Percentiles rank a stretch among this genome's conserved stretches.
These are phyloP conservation scores for Pseudocercospora crystallina DNA, from an alignment of 2,329 filamentous ascomycete genomes.

Conservation along the genomic window DNA sequence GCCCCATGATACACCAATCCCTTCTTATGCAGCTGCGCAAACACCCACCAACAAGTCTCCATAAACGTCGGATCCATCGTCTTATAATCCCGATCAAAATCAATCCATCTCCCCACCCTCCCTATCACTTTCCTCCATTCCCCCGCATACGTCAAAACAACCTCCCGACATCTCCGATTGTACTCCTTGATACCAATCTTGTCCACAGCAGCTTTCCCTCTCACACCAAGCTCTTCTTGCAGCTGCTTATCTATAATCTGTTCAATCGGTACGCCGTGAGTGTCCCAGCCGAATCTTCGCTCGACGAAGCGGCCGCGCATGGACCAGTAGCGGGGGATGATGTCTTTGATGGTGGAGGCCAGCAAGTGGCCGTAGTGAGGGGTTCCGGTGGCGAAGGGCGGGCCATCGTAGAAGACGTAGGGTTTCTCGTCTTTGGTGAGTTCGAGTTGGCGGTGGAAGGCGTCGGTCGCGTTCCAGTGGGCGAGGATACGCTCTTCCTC, in stretches of 20 bases:
- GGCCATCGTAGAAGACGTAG: conserved; percentile 89
- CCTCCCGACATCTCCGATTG: conserved; percentile 86
- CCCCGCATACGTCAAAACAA: conserved; percentile 84
- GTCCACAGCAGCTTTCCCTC: conserved; percentile 81
- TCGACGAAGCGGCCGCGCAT: conserved; percentile 95
- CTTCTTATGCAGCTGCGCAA: conserved; percentile 90
- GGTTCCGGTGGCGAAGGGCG: conserved; percentile 56
- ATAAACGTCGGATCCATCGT: conserved; percentile 95
- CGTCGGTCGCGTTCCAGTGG: conserved; percentile 87
- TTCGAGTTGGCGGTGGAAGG: conserved; percentile 84
- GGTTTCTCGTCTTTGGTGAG: conserved; percentile 77
- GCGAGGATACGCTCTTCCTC: conserved; percentile 84
- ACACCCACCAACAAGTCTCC: conserved; percentile 96
- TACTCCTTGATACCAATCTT: conserved; percentile 85
- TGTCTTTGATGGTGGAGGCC: conserved; percentile 94
- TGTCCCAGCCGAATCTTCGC: conserved; percentile 92
- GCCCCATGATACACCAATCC: conserved; percentile 85
- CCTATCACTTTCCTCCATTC: conserved; percentile 91
- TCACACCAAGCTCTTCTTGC: conserved; percentile 66
- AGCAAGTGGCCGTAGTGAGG: conserved; percentile 75
- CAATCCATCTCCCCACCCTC: conserved; percentile 89
- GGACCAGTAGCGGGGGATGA: conserved; percentile 93
- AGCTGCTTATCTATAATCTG: conserved; percentile 94
- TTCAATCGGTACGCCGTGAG: conserved; percentile 91
- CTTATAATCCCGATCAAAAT: conserved; percentile 98